phyloP scores from a whole-genome alignment of 2,329 filamentous ascomycete genomes.

The Colletotrichum gigasporum region DNA sequence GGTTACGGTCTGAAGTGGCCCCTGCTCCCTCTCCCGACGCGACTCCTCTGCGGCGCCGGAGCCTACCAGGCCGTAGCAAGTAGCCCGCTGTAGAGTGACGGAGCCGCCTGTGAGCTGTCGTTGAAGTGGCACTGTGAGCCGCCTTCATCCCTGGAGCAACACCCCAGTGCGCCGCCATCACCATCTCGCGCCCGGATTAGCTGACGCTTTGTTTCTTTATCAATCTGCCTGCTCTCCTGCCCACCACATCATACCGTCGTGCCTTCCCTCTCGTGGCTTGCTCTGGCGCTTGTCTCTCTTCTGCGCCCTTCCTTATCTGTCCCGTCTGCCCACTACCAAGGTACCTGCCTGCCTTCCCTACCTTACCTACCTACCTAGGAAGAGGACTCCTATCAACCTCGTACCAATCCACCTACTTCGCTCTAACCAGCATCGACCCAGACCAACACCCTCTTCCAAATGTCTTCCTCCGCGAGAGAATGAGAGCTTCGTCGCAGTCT shows the following conservation, averaged over 20 bases:
- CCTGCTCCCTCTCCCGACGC: background rate
- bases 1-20: conserved; percentile 18
- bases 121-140: conserved; percentile 11
- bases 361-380: background rate
- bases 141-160: conserved; percentile 24
- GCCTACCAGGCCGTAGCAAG: too few relatives aligned
- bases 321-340: too few relatives aligned
- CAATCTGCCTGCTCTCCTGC: conserved; percentile 1
- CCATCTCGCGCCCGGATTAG: background rate
- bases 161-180: conserved; percentile 8
- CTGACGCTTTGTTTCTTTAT: conserved; percentile 22
- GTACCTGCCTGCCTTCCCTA: background rate
- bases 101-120: conserved; percentile 14
- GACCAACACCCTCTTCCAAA: background rate
- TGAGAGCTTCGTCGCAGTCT: conserved; percentile 28
- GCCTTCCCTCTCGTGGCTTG: conserved; percentile 3
- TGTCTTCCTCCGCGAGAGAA: conserved; percentile 26
- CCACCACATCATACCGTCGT: conserved; percentile 6
- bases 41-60: too few relatives aligned
- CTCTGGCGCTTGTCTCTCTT: background rate
- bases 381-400: too few relatives aligned
- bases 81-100: conserved; percentile 10
- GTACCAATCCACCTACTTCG: background rate
- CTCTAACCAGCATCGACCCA: background rate
- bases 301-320: background rate